These are phyloP conservation scores for Dissoconium aciculare DNA, from an alignment of 2,329 filamentous ascomycete genomes.

Conservation along the genomic window DNA sequence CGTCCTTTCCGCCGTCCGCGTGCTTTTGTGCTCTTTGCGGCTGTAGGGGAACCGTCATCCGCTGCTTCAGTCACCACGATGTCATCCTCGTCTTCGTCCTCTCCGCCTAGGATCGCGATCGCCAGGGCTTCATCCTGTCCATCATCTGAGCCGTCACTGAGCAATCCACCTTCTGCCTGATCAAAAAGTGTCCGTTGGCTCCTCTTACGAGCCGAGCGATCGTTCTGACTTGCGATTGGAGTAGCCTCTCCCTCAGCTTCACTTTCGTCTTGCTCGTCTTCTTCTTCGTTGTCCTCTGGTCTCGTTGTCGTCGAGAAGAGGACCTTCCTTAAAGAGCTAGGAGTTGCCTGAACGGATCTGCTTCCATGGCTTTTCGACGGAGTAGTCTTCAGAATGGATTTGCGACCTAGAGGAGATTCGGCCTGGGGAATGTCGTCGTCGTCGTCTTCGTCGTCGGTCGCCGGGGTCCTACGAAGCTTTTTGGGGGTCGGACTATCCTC, in stretches of 20 bases:
- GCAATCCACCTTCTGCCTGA: slow-evolving; percentile 47
- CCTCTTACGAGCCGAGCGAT: slow-evolving; percentile 77
- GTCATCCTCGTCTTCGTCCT: slow-evolving; percentile 19
- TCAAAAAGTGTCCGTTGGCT: slow-evolving; percentile 65
- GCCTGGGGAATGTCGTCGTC: slow-evolving; percentile 7
- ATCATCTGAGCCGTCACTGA: slow-evolving; percentile 50
- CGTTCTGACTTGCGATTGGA: slow-evolving; percentile 50
- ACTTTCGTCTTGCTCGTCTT: slow-evolving; percentile 14
- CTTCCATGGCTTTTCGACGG: slow-evolving; percentile 16
- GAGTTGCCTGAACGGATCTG: slow-evolving; percentile 23
- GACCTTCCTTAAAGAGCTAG: slow-evolving; percentile 31
- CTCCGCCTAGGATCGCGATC: slow-evolving; percentile 13
- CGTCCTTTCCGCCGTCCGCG: slow-evolving; percentile 40
- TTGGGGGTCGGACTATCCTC: slow-evolving; percentile 16
- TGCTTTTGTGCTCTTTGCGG: slow-evolving; percentile 30
- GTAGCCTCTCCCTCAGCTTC: slow-evolving; percentile 29
- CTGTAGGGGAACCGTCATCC: slow-evolving; percentile 26
- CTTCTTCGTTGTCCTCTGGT: slow-evolving; percentile 25
- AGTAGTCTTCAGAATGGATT: slow-evolving; percentile 21
- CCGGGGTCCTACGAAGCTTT: slow-evolving; percentile 12
- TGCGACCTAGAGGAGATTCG: slow-evolving; percentile 20
- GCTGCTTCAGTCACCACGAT: slow-evolving; percentile 29
- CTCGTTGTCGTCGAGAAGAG: slow-evolving; percentile 34
- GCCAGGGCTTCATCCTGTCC: slow-evolving; percentile 33
- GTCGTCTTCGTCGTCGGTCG: slow-evolving; percentile 5